Evolutionary conservation across 2,329 filamentous ascomycete genomes (phyloP).

Genomic region (Fusarium pininemorale): DNA sequence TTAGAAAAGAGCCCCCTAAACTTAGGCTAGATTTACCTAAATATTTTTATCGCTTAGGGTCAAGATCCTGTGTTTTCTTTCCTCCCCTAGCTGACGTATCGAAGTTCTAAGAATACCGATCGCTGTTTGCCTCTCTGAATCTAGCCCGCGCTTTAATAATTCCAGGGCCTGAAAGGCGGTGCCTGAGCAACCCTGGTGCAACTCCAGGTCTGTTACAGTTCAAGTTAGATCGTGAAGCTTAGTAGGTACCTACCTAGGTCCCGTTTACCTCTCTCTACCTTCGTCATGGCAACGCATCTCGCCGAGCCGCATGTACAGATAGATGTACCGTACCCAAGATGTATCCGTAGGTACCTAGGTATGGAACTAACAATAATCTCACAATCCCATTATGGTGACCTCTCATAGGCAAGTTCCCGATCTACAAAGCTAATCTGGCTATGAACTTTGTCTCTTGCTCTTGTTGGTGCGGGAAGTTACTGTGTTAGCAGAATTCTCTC

Average conservation of each 20-base stretch:
- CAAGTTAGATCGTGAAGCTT: conserved; percentile 29
- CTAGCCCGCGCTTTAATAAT: neutral
- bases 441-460: neutral
- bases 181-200: conserved; percentile 9
- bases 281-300: conserved; percentile 40
- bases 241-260: neutral
- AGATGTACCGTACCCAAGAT: neutral
- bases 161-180: neutral
- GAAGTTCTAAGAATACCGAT: conserved; percentile 20
- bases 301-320: conserved; percentile 18
- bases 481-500: neutral
- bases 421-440: neutral
- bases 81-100: neutral
- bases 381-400: neutral
- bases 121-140: conserved; percentile 4
- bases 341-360: neutral
- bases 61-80: too few species aligned
- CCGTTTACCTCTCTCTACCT: conserved; percentile 15
- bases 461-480: neutral
- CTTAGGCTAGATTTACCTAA: too few species aligned
- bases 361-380: neutral
- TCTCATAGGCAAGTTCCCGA: conserved; percentile 1
- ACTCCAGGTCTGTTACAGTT: conserved; percentile 14
- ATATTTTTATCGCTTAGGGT: too few species aligned
- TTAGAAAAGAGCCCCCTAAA: too few species aligned